These are phyloP conservation scores for Wickerhamomyces tratensis DNA, from an alignment of 805 yeast genomes.

Conservation along the genomic window DNA sequence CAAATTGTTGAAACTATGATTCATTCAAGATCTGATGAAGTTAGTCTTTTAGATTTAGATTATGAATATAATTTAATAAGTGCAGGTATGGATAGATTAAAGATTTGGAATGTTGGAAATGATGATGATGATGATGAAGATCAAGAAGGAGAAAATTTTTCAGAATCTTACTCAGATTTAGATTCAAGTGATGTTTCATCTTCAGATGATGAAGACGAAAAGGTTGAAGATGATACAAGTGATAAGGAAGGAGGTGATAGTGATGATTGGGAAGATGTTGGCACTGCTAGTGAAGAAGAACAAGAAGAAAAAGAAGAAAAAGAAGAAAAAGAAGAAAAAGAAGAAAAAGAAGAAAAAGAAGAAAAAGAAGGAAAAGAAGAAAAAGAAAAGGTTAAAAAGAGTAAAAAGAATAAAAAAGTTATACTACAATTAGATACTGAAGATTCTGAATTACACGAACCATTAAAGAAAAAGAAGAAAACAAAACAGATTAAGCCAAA, in stretches of 20 bases:
- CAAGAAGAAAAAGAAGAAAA: slow-evolving; percentile 1
- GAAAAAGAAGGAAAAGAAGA: slow-evolving; percentile 7
- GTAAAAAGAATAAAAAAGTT: slow-evolving; percentile 8
- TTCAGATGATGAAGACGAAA: slow-evolving; percentile 7
- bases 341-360: slow-evolving; percentile 9
- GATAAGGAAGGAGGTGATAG: slow-evolving; percentile 5
- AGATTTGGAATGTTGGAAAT: slow-evolving; percentile 53
- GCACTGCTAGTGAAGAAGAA: slow-evolving; percentile 11
- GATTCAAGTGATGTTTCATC: no score
- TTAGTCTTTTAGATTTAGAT: slow-evolving; percentile 69
- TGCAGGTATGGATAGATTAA: slow-evolving; percentile 76
- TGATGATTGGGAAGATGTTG: slow-evolving; percentile 15
- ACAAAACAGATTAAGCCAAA: slow-evolving; percentile 13
- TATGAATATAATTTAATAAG: slow-evolving; percentile 68
- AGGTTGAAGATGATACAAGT: slow-evolving; percentile 5
- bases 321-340: slow-evolving; percentile 8
- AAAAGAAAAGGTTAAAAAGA: slow-evolving; percentile 10
- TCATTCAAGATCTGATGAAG: slow-evolving; percentile 69
- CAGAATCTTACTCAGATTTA: no score
- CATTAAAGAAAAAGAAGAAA: slow-evolving; percentile 13
- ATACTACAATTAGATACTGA: slow-evolving; percentile 19
- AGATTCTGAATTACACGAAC: slow-evolving; percentile 9
- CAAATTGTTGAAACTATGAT: slow-evolving; percentile 53
- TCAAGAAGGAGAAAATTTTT: slow-evolving; percentile 6
- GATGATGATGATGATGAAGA: slow-evolving; percentile 22